Base-by-base conservation (phyloP, 352 stramenopile genomes). In the Pythium brassicae region DNA sequence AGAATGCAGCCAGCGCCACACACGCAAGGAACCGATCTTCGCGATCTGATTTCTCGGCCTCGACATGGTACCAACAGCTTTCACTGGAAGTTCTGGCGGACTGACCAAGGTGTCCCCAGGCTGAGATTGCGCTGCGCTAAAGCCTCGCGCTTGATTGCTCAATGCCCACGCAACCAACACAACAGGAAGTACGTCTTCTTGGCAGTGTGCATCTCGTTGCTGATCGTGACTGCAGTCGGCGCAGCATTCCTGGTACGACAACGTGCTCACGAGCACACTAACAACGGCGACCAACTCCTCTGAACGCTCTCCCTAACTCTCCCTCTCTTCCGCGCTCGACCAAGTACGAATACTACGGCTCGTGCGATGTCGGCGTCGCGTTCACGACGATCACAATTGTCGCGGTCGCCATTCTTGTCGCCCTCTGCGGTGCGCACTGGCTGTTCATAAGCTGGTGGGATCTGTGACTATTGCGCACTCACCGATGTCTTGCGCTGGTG, bases 301-400 rank as follows among this genome's bases (percentile, higher is more conserved):
- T 37, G 9, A 37, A n/a, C n/a, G n/a, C n/a, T n/a, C n/a, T n/a
- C n/a, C n/a, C 32, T 14, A 7, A 14, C 17, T 32, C 25, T 20
- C 27, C 50, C 20, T 8, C 39, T 35, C 3, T 50, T 25, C 12
- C 42, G 22, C 40, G 4, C 12, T 1, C 61, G 19, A 50, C 22
- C 1, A 60, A 98, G 71, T 98, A 97, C 66, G 59, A 87, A 56
- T 83, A 83, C 46, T 99, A 97, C 68, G 69, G 68, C 4, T 77
- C 78, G n/a, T 98, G 92, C 59, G 35, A 55, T 4, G 54, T 78
- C 1, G 87, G 84, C 0, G 53, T 92, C 15, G 86, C 83, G 6
- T 96, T 96, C 63, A 93, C 80, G 37, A 88, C 89, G 1, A 71
- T 97, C 25, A 98, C 92, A 6, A 66, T 96, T n/a, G 68, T 96